Base-by-base conservation (phyloP, 2,329 filamentous ascomycete genomes). In the Calycina marina region DNA sequence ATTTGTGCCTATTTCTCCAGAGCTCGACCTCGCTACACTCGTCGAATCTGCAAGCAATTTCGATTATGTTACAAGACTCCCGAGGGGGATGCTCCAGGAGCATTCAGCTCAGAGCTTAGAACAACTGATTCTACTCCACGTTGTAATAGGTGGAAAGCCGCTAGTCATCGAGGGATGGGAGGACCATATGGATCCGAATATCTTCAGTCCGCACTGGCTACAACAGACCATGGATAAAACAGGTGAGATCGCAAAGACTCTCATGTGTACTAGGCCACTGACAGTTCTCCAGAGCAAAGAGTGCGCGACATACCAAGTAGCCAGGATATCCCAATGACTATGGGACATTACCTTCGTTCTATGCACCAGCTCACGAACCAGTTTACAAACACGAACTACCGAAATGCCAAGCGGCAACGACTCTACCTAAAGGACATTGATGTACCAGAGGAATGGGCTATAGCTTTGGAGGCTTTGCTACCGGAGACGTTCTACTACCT, bases 371-470 rank as follows among this genome's bases (percentile, higher is more conserved):
- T 96, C 18, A 75, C 86, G 1, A 77, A 88, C 31, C 84, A 93
- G 51, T 93, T 83, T 63, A 78, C 66, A 6, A 61, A 71, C 0
- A 67, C 65, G 28, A 88, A 82, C 41, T 93, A 79, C 52, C 76
- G 76, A 38, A 80, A 92, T 41, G 73, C 82, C 39, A 70, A 72
- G 22, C 67, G 81, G 14, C 90, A 98, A 52, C 73, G 90, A 9
- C 72, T 96, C 2, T 98, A 98, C 52, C 60, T 96, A 14, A 98
- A 98, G 50, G 90, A 98, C 51, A 94, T 98, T 37, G 90, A 98
- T 53, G 94, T 86, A 45, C 90, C 90, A 1, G 60, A 68, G 1
- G 75, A 88, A 36, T 98, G 90, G 90, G 74, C 77, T 31, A 69
- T 88, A 16, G 76, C 81, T 36, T 59, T 98, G 12, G 72, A 74